Evolutionary conservation across 768 basidiomycete species (phyloP), one percentile per base, ranked within the genome.

Genomic region (Mycena floridula): DNA sequence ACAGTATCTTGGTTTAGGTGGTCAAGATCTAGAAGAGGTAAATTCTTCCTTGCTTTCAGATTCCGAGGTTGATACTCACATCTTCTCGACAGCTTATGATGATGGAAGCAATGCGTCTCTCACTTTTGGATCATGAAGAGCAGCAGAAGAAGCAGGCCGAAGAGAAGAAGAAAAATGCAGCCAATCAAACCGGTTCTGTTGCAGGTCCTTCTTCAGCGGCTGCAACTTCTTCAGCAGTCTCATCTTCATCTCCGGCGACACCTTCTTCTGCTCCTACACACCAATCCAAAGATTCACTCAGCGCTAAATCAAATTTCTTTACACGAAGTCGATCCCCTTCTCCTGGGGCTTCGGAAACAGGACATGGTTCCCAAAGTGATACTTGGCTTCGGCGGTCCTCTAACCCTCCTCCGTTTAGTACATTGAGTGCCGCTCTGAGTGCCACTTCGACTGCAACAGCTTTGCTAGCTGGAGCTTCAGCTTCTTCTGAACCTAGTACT

Each of bases 61-160:
- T 21, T 24, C 3, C 18, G 9, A 9, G 28, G 32, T 35, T 13
- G 15, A 15, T 35, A 35, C 32, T 7, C 32, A 35, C 32, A 15
- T 44, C 45, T 18, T 38, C 26, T 38, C 37, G 52, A 30, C 50
- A 99, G 91, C 67, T 99, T 36, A 97, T 98, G 95, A 71, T 99
- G 44, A 94, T 94, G 89, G 96, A 98, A 66, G 96, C 96, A 4
- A 98, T 99, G 93, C 81, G 95, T 44, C 68, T 96, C 46, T 96
- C 92, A 22, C 70, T 97, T 52, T 60, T 96, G 39, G 95, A 98
- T 46, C 93, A 98, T 56, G 94, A 97, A 64, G 92, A 92, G 56
- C 88, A 92, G 44, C 90, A 92, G 59, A 76, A 81, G 55, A 82
- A 79, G 57, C 79, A 88, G 56, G 76, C 74, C 45, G 84, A 81